These are phyloP conservation scores for Penicillium lividum DNA, from an alignment of 495 filamentous ascomycete genomes.

Conservation along the genomic window DNA sequence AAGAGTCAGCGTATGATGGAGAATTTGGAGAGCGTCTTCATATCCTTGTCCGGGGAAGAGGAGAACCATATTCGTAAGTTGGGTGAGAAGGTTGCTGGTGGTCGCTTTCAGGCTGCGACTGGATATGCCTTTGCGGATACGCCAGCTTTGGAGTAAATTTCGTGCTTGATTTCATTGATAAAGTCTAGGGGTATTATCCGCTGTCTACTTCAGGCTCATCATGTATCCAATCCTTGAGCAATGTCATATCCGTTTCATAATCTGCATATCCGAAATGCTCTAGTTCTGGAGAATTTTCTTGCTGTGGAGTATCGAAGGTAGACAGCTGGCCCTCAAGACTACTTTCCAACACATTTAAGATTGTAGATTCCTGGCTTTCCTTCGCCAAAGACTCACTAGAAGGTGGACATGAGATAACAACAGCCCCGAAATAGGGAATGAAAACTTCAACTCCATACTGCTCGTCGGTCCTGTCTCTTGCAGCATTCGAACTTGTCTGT, in stretches of 20 bases:
- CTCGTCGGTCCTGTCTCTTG: conserved; percentile 9
- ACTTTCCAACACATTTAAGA: background rate
- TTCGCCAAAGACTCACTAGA: background rate
- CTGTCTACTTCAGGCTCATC: background rate
- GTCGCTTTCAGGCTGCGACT: conserved; percentile 23
- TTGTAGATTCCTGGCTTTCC: background rate
- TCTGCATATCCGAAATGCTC: background rate
- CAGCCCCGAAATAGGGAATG: conserved; percentile 41
- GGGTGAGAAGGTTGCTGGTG: conserved; percentile 14
- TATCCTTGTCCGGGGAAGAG: conserved; percentile 18
- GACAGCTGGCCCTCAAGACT: background rate
- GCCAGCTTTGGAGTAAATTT: conserved; percentile 14
- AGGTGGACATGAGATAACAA: conserved; percentile 33
- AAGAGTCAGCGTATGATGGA: conserved; percentile 57
- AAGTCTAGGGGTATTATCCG: background rate
- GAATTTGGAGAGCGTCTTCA: conserved; percentile 40
- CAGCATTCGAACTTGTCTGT: background rate
- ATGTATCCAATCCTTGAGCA: conserved; percentile 11
- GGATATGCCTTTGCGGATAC: conserved; percentile 30
- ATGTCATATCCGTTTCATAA: background rate
- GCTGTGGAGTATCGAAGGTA: background rate
- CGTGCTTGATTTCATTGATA: background rate
- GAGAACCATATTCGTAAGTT: conserved; percentile 18
- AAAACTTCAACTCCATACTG: conserved; percentile 17
- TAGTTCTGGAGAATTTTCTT: background rate